Conservation (phyloP, 75 land plant species). For the Cupressus sempervirens region DNA sequence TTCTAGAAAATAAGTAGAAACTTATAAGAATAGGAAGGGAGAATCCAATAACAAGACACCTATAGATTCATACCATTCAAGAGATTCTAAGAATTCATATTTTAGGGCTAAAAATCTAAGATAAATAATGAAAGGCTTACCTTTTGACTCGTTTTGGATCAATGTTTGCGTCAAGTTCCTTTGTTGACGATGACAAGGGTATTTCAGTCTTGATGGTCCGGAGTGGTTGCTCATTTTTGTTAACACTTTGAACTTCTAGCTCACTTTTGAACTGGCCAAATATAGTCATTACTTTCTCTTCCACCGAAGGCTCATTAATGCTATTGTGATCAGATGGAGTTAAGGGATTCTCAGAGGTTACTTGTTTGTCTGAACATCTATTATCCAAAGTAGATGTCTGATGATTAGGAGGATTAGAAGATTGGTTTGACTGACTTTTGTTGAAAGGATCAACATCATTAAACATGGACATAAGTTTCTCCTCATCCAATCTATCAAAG, state of each 20-base stretch:
- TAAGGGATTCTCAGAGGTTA: conserved; percentile 36
- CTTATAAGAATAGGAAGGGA: background rate
- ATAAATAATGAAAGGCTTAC: conserved; percentile 21
- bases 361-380: conserved; percentile 25
- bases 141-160: conserved; percentile 88
- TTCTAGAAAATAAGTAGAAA: conserved; percentile 33
- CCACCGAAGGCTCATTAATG: conserved; percentile 39
- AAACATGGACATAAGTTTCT: conserved; percentile 86
- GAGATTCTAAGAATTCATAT: background rate
- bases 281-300: conserved; percentile 30
- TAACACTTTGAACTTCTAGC: conserved; percentile 34
- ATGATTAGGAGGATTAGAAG: conserved; percentile 3
- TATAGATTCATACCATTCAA: background rate
- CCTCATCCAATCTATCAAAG: conserved; percentile 71
- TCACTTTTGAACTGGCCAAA: conserved; percentile 37
- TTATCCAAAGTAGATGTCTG: conserved; percentile 12
- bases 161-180: conserved; percentile 29
- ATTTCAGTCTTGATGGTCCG: conserved; percentile 24
- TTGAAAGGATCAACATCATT: conserved; percentile 48
- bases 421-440: conserved; percentile 13
- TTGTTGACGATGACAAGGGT: conserved; percentile 12
- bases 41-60: background rate
- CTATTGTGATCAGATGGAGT: conserved; percentile 79
- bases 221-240: conserved; percentile 15
- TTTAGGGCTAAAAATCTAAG: background rate